Conservation (phyloP, 176 grass and related monocot genomes). For the Phyllostachys edulis region DNA sequence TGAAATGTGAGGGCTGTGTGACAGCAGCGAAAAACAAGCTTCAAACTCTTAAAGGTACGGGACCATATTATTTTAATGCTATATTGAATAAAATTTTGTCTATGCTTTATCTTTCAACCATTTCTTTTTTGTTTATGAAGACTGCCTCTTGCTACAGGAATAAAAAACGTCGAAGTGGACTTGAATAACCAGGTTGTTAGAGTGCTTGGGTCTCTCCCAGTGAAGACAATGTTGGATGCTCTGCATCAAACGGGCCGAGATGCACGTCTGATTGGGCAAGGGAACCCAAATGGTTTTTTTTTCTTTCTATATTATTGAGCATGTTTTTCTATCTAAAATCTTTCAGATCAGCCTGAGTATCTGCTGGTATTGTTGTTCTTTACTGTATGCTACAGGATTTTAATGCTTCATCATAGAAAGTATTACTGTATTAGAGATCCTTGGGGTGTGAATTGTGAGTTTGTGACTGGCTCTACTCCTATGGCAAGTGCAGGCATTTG, state of each 20-base stretch:
- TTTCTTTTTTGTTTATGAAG: constrained; percentile 16
- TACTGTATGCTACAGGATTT: background rate
- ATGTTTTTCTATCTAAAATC: background rate
- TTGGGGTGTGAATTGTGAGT: background rate
- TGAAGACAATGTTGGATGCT: constrained; percentile 80
- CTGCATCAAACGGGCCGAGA: constrained; percentile 65
- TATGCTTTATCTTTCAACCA: constrained; percentile 9
- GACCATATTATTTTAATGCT: background rate
- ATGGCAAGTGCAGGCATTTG: background rate
- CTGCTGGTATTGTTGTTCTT: background rate
- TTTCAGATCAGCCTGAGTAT: background rate
- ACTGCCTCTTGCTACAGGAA: constrained; percentile 46
- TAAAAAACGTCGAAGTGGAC: constrained; percentile 86
- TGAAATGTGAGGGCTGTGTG: constrained; percentile 93
- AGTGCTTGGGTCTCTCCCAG: constrained; percentile 72
- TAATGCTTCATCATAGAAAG: background rate
- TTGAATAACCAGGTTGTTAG: constrained; percentile 86
- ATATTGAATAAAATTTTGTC: background rate
- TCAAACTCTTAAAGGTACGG: constrained; percentile 67
- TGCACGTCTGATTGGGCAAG: constrained; percentile 88
- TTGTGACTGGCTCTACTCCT: background rate
- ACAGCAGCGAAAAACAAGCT: constrained; percentile 70
- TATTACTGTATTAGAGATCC: background rate
- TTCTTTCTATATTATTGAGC: constrained; percentile 10
- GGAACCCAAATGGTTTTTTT: constrained; percentile 79